phyloP scores from a whole-genome alignment of 495 filamentous ascomycete species.

The Xylaria castorea region DNA sequence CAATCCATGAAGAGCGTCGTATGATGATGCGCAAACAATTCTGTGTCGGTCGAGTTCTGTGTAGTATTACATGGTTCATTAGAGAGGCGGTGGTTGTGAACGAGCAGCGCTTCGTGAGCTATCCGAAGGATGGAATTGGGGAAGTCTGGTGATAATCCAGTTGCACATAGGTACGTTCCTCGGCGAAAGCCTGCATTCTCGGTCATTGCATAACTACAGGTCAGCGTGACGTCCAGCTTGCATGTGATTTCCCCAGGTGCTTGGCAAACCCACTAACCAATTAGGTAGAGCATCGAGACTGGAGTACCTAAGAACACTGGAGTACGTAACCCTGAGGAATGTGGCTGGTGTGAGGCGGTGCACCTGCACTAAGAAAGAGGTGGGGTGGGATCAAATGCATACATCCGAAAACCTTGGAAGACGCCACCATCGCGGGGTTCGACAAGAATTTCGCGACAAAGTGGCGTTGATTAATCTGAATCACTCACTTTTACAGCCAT shows the following conservation, averaged over 20 bases:
- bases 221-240: constrained; percentile 40
- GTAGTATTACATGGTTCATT: constrained; percentile 34
- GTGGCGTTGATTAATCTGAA: constrained; percentile 5
- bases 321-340: no score
- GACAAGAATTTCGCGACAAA: constrained; percentile 20
- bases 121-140: constrained; percentile 18
- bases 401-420: not conserved
- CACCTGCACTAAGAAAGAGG: not conserved
- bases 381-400: not conserved
- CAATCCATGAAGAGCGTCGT: constrained; percentile 21
- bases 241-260: constrained; percentile 41
- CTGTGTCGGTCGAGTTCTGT: constrained; percentile 7
- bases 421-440: constrained; percentile 21
- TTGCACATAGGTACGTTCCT: constrained; percentile 29
- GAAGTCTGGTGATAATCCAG: not conserved
- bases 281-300: not conserved
- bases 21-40: constrained; percentile 10
- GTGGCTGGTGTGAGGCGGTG: constrained; percentile 16
- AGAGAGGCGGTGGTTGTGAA: not conserved
- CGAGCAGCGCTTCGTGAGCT: not conserved
- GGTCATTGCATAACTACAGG: constrained; percentile 12
- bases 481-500: not conserved
- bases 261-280: not conserved
- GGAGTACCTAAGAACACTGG: not conserved
- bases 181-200: constrained; percentile 38